phyloP scores from a whole-genome alignment of 2,329 filamentous ascomycete genomes.

The Penicillium sp. region DNA sequence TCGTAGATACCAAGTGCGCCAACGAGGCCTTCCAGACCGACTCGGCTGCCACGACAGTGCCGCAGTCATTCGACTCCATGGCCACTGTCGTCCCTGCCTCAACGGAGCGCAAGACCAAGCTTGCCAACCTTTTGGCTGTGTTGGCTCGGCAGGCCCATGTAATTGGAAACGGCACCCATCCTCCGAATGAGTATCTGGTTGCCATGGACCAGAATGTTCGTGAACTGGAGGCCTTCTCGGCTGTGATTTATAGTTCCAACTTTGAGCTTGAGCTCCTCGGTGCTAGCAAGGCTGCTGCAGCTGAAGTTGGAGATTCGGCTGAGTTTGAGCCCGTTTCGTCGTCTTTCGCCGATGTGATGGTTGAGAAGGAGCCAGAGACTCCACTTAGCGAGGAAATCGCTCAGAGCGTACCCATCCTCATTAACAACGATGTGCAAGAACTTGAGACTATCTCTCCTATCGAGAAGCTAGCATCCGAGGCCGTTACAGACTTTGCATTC shows the following conservation, averaged over 20 bases:
- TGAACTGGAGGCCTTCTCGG: conserved; percentile 56
- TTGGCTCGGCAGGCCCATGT: conserved; percentile 88
- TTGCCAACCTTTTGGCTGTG: conserved; percentile 88
- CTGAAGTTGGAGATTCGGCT: conserved; percentile 2
- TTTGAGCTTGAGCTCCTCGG: conserved; percentile 46
- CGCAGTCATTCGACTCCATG: conserved; percentile 49
- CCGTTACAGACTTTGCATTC: conserved; percentile 37
- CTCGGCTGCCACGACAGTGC: conserved; percentile 51
- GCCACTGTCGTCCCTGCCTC: conserved; percentile 48
- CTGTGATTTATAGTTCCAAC: conserved; percentile 57
- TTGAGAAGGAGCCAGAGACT: conserved; percentile 27
- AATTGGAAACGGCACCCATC: conserved; percentile 73
- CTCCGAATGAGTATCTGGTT: conserved; percentile 53
- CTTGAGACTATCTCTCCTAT: background rate
- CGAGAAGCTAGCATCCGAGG: conserved; percentile 10
- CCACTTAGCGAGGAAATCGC: conserved; percentile 11
- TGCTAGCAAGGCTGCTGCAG: conserved; percentile 26
- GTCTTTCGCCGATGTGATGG: conserved; percentile 31
- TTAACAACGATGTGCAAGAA: conserved; percentile 19
- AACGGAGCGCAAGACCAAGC: conserved; percentile 65
- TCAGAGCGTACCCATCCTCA: conserved; percentile 17
- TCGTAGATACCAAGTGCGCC: conserved; percentile 83
- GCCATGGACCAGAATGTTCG: conserved; percentile 54
- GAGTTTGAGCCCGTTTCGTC: conserved; percentile 20
- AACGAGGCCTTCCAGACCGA: conserved; percentile 73